These are phyloP conservation scores for Neoscytalidium dimidiatum DNA, from an alignment of 2,329 filamentous ascomycete genomes.

Conservation along the genomic window DNA sequence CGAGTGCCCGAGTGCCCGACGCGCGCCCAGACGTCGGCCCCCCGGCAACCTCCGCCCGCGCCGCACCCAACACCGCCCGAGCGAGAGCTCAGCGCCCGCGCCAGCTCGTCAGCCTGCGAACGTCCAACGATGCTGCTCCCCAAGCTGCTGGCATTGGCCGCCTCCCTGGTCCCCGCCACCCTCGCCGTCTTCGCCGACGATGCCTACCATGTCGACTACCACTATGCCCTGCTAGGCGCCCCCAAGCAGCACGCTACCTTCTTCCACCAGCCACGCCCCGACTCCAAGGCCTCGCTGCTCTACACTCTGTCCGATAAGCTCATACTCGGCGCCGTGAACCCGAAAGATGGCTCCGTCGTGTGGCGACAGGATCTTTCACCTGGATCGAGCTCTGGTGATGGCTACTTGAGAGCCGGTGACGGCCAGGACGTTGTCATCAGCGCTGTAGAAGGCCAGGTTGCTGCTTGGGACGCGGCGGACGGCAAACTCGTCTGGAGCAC, in stretches of 20 bases:
- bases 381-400: conserved; percentile 28
- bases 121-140: conserved; percentile 37
- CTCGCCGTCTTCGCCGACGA: conserved; percentile 84
- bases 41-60: conserved; percentile 7
- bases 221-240: conserved; percentile 83
- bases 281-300: conserved; percentile 83
- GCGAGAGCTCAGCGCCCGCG: background rate
- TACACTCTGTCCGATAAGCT: conserved; percentile 87
- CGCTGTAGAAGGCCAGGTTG: conserved; percentile 68
- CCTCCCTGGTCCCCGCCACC: conserved; percentile 52
- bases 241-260: conserved; percentile 84
- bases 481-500: conserved; percentile 78
- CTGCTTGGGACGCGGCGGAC: conserved; percentile 80
- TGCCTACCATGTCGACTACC: conserved; percentile 88
- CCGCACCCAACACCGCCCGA: background rate
- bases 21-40: background rate
- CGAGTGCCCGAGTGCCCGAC: background rate
- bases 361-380: conserved; percentile 80
- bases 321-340: conserved; percentile 85
- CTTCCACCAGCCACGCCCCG: conserved; percentile 83
- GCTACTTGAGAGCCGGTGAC: conserved; percentile 69
- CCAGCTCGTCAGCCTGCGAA: conserved; percentile 12
- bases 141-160: conserved; percentile 37
- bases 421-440: conserved; percentile 77
- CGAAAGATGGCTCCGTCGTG: conserved; percentile 77